Base-by-base conservation (phyloP, 768 basidiomycete species). In the Sporobolomyces phaffii region DNA sequence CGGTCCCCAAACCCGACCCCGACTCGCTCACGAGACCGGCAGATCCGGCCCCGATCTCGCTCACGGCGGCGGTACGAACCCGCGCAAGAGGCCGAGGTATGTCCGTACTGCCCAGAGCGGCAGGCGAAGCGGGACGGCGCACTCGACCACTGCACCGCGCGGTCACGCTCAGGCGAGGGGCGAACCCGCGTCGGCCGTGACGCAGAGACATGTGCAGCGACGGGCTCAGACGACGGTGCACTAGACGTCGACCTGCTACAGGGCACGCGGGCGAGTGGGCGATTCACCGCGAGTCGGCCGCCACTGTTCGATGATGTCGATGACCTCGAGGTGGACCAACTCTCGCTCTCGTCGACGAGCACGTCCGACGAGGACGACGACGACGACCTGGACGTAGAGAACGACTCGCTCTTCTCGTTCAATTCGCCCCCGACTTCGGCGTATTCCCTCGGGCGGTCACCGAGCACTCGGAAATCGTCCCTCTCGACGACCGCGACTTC, bases 271-370 rank as follows among this genome's bases (percentile, higher is more conserved):
- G 38, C n/a, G 24, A 43, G 38, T 29, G 17, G 7, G 26, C 8
- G 8, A 9, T 17, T 5, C 9, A 22, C n/a, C 5, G 14, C 22
- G 40, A 56, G n/a, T 56, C 56, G 56, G 34, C 29, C 56, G 56
- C 56, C 56, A 58, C 56, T 58, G 5, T 58, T 58, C 20, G 56
- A 58, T 24, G 56, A 58, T 33, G 56, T 22, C 29, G 52, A 34
- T 7, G 54, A 36, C 3, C 52, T 54, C 52, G 52, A 52, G 29
- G 34, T 34, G 29, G 51, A 54, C 24, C 22, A 13, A 40, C 15
- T 56, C 9, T 56, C 54, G 15, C 24, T 43, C 15, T 56, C 54
- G 24, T 58, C 41, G 17, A 8, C 36, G 10, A 45, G 56, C 56
- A 45, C 56, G 18, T 58, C 41, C 40, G 18, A 43, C 41, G 28